Evolutionary conservation across 169 alveolate genomes (phyloP).

Genomic region (Amoebophrya sp.): DNA sequence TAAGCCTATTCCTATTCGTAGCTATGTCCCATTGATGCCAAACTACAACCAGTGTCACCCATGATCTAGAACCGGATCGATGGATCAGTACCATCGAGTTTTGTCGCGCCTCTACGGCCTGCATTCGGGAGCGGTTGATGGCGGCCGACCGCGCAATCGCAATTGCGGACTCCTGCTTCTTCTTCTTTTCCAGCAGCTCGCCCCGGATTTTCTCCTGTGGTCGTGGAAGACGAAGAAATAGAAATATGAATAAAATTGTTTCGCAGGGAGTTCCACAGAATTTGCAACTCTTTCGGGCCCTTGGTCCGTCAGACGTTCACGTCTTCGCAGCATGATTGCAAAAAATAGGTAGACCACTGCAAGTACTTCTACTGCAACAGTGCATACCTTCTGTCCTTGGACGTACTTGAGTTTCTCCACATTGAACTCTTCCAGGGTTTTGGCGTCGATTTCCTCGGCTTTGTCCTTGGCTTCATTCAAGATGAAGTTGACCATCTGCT

Average conservation of each 20-base stretch:
- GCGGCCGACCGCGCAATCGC: background rate
- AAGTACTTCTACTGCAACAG: conserved; percentile 21
- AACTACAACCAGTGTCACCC: too few species aligned
- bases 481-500: conserved; percentile 83
- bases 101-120: background rate
- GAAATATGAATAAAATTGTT: too few species aligned
- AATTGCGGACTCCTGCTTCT: background rate
- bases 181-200: background rate
- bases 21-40: too few species aligned
- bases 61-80: too few species aligned
- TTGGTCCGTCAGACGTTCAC: too few species aligned
- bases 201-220: background rate
- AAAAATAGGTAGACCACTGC: too few species aligned
- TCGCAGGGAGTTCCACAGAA: too few species aligned
- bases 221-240: too few species aligned
- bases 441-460: conserved; percentile 77
- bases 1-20: too few species aligned
- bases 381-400: conserved; percentile 72
- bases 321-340: too few species aligned
- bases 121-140: background rate
- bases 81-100: background rate
- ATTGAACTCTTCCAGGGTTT: conserved; percentile 78
- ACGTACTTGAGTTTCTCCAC: conserved; percentile 72
- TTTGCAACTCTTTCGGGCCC: too few species aligned
- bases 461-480: conserved; percentile 82